Conservation (phyloP, 306 rosid species). For the Gynostemma pentaphyllum region DNA sequence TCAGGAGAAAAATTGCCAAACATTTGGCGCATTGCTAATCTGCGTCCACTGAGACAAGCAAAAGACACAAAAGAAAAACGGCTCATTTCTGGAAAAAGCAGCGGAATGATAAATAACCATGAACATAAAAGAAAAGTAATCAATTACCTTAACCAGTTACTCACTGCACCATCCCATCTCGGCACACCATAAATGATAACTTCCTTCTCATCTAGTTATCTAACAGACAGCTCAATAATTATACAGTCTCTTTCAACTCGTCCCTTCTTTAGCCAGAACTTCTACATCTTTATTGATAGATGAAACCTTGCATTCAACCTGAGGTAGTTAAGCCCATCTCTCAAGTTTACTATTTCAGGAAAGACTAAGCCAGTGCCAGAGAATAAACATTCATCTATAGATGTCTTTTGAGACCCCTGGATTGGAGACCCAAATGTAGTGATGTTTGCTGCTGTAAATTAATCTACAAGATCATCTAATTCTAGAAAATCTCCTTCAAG, state of each 20-base stretch:
- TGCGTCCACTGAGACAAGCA: conserved; percentile 31
- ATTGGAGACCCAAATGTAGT: neutral
- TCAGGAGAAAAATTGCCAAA: conserved; percentile 20
- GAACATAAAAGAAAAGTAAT: conserved; percentile 1
- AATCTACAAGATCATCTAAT: conserved; percentile 43
- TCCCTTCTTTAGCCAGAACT: too few relatives aligned
- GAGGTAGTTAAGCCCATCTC: conserved; percentile 17
- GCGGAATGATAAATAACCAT: conserved; percentile 11
- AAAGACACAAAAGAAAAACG: conserved; percentile 18
- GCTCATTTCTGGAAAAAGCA: conserved; percentile 12
- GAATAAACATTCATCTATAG: conserved; percentile 15
- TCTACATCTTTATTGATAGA: neutral
- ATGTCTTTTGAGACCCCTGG: conserved; percentile 13
- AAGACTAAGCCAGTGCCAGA: conserved; percentile 17
- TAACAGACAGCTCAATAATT: conserved; percentile 14
- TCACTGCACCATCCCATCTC: conserved; percentile 22
- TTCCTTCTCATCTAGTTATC: conserved; percentile 8
- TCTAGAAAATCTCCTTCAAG: conserved; percentile 49
- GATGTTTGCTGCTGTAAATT: conserved; percentile 5
- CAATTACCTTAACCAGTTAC: conserved; percentile 32
- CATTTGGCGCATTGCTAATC: conserved; percentile 25
- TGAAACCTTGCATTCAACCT: neutral
- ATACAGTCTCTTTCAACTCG: conserved; percentile 12
- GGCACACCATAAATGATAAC: conserved; percentile 19
- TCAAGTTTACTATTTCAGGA: conserved; percentile 20